Percentiles rank a stretch among this genome's conserved stretches.
phyloP scores from a whole-genome alignment of 441 rosid species.

The Flueggea neowawraea region DNA sequence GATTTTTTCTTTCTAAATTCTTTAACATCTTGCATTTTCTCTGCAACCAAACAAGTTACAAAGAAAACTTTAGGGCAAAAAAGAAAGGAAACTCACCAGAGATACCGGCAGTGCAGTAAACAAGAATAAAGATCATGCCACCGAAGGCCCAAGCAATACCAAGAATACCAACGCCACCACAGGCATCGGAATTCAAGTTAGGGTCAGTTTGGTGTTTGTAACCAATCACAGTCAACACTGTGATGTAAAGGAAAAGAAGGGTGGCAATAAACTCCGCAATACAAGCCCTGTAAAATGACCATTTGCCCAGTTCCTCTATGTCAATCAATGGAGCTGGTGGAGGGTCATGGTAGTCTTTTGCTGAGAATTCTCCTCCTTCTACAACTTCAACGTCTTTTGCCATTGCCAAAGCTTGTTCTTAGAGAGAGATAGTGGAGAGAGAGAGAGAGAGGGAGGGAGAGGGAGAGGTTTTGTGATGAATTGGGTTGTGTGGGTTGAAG shows the following conservation, averaged over 20 bases:
- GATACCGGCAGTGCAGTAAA: constrained; percentile 92
- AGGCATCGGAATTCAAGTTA: constrained; percentile 31
- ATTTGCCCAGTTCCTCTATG: constrained; percentile 44
- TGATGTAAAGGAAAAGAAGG: constrained; percentile 72
- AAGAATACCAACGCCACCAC: constrained; percentile 70
- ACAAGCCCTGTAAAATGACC: constrained; percentile 85
- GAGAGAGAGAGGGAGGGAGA: too few relatives aligned
- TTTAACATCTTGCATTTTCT: too few relatives aligned
- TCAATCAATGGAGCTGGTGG: constrained; percentile 72
- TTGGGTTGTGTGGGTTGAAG: too few relatives aligned
- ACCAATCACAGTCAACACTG: constrained; percentile 74
- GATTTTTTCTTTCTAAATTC: too few relatives aligned
- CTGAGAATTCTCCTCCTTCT: constrained; percentile 31
- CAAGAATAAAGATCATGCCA: constrained; percentile 85
- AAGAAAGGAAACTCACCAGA: constrained; percentile 31
- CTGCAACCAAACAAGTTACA: too few relatives aligned
- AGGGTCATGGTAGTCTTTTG: constrained; percentile 81
- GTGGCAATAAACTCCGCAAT: constrained; percentile 87
- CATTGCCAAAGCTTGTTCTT: constrained; percentile 19
- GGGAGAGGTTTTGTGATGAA: too few relatives aligned
- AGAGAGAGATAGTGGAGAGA: background rate
- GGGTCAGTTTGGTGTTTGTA: constrained; percentile 49
- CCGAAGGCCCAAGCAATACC: constrained; percentile 98
- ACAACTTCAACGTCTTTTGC: constrained; percentile 51
- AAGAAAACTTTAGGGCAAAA: background rate